Evolutionary conservation across 2,329 filamentous ascomycete species (phyloP).

Genomic region (Metarhizium album): DNA sequence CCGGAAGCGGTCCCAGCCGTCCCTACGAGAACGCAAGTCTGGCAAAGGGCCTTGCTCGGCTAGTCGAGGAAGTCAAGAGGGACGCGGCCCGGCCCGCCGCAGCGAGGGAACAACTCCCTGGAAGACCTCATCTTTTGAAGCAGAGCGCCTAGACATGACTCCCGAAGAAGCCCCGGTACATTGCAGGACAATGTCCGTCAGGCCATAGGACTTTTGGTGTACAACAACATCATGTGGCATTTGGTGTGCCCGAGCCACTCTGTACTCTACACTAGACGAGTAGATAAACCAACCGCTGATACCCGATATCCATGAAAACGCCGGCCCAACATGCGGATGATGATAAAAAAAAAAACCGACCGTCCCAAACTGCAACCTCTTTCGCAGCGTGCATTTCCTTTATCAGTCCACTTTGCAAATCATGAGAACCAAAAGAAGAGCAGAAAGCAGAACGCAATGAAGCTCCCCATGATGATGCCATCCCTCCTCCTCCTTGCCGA

Average conservation of each 20-base stretch:
- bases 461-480: slow-evolving; percentile 81
- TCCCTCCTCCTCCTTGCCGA: slow-evolving; percentile 91
- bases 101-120: slow-evolving; percentile 22
- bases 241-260: neutral
- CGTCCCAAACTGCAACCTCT: neutral
- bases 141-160: slow-evolving; percentile 13
- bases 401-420: slow-evolving; percentile 10
- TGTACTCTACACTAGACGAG: slow-evolving; percentile 19
- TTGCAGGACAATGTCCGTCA: neutral
- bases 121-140: slow-evolving; percentile 19
- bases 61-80: slow-evolving; percentile 48
- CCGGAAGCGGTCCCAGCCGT: slow-evolving; percentile 63
- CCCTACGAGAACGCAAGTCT: slow-evolving; percentile 57
- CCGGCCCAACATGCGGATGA: slow-evolving; percentile 15
- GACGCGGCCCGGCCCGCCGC: slow-evolving; percentile 22
- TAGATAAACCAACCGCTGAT: slow-evolving; percentile 17
- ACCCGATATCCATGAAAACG: slow-evolving; percentile 22
- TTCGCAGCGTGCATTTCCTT: neutral
- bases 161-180: neutral
- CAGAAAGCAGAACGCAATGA: slow-evolving; percentile 87
- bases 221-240: neutral
- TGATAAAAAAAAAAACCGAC: neutral
- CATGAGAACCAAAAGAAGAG: slow-evolving; percentile 71
- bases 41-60: slow-evolving; percentile 49
- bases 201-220: slow-evolving; percentile 1